phyloP scores from a whole-genome alignment of 352 stramenopile species.

The Pythium dissimile region DNA sequence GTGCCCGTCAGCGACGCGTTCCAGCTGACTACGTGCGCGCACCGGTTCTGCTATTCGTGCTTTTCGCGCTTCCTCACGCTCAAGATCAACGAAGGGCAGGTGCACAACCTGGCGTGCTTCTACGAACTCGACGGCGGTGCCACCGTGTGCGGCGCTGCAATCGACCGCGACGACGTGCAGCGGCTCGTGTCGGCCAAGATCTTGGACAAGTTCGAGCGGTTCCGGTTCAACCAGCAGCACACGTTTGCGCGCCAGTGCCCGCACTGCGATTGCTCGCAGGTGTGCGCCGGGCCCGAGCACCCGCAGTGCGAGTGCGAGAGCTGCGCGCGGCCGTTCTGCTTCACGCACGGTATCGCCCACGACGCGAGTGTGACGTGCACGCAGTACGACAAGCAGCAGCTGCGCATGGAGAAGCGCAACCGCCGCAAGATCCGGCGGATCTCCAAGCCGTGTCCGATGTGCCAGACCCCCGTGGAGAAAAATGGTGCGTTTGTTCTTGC shows the following conservation, averaged over 20 bases:
- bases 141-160: background rate
- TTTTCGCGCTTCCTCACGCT: conserved; percentile 14
- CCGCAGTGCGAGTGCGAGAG: conserved; percentile 1
- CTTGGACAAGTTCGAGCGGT: conserved; percentile 7
- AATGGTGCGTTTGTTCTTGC: conserved; percentile 5
- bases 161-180: background rate
- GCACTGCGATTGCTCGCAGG: conserved; percentile 3
- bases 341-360: conserved; percentile 13
- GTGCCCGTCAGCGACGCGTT: conserved; percentile 7
- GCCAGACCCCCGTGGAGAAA: conserved; percentile 7
- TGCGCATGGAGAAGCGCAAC: conserved; percentile 20
- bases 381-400: conserved; percentile 15
- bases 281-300: conserved; percentile 7
- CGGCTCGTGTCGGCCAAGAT: background rate
- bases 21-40: conserved; percentile 12
- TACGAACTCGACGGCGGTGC: background rate
- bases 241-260: conserved; percentile 7
- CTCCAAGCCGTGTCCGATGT: conserved; percentile 6
- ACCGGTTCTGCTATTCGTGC: conserved; percentile 22
- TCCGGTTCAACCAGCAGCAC: conserved; percentile 9
- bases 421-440: conserved; percentile 11
- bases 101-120: conserved; percentile 10
- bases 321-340: conserved; percentile 7
- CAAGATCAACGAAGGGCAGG: conserved; percentile 8
- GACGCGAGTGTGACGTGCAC: conserved; percentile 1